Conservation (phyloP, 2,329 filamentous ascomycete species). For the Pseudogymnoascus sp. region DNA sequence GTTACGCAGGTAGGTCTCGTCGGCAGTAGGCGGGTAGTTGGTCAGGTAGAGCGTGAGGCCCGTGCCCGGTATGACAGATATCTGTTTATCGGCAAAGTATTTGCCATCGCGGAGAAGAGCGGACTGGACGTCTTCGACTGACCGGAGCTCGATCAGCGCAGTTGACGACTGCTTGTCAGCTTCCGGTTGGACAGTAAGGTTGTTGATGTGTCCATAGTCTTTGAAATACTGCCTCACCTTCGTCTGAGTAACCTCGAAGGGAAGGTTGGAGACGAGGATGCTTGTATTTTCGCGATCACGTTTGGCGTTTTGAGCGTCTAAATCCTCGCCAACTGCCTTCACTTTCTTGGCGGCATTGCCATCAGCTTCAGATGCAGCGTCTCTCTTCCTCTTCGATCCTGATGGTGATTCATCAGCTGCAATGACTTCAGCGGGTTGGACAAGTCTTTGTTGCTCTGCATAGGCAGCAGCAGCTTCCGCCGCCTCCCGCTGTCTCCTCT, state of each 20-base stretch:
- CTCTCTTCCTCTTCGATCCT: constrained; percentile 66
- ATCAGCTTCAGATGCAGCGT: constrained; percentile 41
- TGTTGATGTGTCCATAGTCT: constrained; percentile 78
- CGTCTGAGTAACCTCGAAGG: constrained; percentile 57
- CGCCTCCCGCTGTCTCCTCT: constrained; percentile 58
- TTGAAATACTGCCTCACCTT: constrained; percentile 84
- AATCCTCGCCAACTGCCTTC: constrained; percentile 31
- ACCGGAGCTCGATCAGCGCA: constrained; percentile 78
- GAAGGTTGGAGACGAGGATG: constrained; percentile 71
- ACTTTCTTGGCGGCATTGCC: constrained; percentile 59
- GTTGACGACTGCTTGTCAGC: constrained; percentile 52
- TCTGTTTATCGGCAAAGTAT: constrained; percentile 62
- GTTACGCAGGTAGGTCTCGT: constrained; percentile 59
- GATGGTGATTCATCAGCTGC: constrained; percentile 32
- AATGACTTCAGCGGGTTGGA: constrained; percentile 26
- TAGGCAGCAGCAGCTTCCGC: constrained; percentile 49
- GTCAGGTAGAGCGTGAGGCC: constrained; percentile 80
- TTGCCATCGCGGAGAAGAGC: constrained; percentile 78
- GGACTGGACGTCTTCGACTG: constrained; percentile 69
- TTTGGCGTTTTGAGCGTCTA: constrained; percentile 43
- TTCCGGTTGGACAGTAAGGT: constrained; percentile 60
- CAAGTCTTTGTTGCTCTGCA: constrained; percentile 27
- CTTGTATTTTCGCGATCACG: constrained; percentile 88
- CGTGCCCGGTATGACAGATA: constrained; percentile 66
- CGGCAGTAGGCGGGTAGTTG: constrained; percentile 75